Conservation (phyloP, 495 filamentous ascomycete genomes). For the Bacidia gigantensis region DNA sequence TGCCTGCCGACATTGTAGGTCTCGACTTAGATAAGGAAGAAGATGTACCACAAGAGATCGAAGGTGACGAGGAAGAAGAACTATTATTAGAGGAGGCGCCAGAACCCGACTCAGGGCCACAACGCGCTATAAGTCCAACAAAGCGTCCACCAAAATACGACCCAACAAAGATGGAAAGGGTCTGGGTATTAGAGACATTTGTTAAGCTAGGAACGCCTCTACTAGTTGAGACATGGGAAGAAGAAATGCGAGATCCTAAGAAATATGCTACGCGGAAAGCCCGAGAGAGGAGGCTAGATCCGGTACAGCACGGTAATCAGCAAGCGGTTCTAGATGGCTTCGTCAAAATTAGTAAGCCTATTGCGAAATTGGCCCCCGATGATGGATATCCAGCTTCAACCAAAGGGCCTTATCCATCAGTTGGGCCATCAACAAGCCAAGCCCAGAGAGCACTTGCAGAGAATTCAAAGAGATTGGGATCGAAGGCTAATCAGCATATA, state of each 20-base stretch:
- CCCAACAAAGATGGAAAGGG: constrained; percentile 46
- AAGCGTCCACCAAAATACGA: constrained; percentile 51
- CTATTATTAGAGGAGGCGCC: constrained; percentile 29
- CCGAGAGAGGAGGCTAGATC: constrained; percentile 9
- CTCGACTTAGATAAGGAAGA: constrained; percentile 59
- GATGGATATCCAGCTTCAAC: too few species aligned
- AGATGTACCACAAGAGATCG: constrained; percentile 8
- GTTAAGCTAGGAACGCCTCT: constrained; percentile 57
- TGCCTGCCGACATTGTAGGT: constrained; percentile 61
- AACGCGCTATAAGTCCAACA: constrained; percentile 23
- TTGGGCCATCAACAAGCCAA: not conserved
- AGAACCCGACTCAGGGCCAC: constrained; percentile 16
- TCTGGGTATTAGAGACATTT: constrained; percentile 66
- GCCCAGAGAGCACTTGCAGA: not conserved
- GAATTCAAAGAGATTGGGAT: not conserved
- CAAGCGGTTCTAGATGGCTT: constrained; percentile 12
- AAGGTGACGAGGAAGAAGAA: constrained; percentile 43
- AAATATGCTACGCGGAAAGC: constrained; percentile 22
- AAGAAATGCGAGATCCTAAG: constrained; percentile 40
- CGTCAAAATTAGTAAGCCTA: constrained; percentile 14
- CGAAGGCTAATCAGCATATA: not conserved
- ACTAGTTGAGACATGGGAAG: constrained; percentile 67
- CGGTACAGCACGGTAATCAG: not conserved
- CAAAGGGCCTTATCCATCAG: too few species aligned
- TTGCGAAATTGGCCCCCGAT: not conserved